These are phyloP conservation scores for Puccinia brachypodii DNA, from an alignment of 1,284 basidiomycete genomes.

Conservation along the genomic window DNA sequence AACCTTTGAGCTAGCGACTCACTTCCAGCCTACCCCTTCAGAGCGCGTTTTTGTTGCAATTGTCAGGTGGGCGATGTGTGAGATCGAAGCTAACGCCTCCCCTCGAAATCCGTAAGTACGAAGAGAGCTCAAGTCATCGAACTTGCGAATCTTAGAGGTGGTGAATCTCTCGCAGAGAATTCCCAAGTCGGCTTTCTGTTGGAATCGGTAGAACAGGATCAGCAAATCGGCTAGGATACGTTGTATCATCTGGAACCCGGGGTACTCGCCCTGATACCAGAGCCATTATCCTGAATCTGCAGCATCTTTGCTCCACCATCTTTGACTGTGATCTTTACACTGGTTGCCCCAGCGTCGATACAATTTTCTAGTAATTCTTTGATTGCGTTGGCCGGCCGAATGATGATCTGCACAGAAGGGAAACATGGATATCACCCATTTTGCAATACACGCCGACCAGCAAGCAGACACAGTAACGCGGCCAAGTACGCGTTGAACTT, in stretches of 20 bases:
- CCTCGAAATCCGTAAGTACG: conserved; percentile 95
- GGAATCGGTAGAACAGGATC: not conserved
- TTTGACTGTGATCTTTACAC: conserved; percentile 83
- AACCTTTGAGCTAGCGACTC: conserved; percentile 53
- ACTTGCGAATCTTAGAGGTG: conserved; percentile 85
- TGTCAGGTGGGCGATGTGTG: conserved; percentile 84
- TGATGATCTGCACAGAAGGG: conserved; percentile 74
- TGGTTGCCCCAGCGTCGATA: conserved; percentile 85
- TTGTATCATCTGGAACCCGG: not conserved
- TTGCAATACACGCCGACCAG: not conserved
- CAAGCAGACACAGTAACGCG: not conserved
- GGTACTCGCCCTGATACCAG: conserved; percentile 78
- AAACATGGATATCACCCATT: not conserved
- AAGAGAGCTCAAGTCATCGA: conserved; percentile 80
- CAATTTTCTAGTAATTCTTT: conserved; percentile 96
- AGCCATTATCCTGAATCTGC: conserved; percentile 96
- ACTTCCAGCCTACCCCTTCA: conserved; percentile 88
- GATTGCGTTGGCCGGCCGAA: conserved; percentile 88
- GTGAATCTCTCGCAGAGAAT: conserved; percentile 94
- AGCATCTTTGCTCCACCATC: conserved; percentile 94
- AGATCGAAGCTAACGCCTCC: conserved; percentile 94
- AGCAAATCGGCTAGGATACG: not conserved
- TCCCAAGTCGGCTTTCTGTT: conserved; percentile 71
- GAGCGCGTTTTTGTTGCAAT: conserved; percentile 83
- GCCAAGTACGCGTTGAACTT: not conserved